Conservation (phyloP, 1,139 yeast species). For the Lodderomyces pseudojiufengensis region DNA sequence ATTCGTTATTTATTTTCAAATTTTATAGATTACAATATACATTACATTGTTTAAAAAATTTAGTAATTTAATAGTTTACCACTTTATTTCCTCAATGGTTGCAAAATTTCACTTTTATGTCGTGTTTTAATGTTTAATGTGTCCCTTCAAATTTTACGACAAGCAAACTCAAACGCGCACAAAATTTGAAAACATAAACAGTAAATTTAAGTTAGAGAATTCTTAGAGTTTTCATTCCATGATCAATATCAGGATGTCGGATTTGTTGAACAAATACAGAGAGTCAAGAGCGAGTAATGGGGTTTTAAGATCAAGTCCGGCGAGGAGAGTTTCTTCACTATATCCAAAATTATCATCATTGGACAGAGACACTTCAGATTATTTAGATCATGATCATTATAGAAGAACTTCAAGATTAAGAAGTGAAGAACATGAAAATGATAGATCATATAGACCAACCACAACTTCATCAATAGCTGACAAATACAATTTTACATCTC, state of each 20-base stretch:
- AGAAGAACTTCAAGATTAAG: neutral
- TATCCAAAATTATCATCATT: constrained; percentile 4
- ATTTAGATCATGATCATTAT: too few species aligned
- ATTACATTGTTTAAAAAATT: too few species aligned
- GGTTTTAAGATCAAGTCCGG: neutral
- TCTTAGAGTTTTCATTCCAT: too few species aligned
- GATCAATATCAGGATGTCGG: constrained; percentile 11
- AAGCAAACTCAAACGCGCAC: neutral
- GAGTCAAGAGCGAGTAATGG: constrained; percentile 3
- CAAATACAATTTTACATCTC: too few species aligned
- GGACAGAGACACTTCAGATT: constrained; percentile 1
- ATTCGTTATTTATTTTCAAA: too few species aligned
- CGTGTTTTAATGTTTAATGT: neutral
- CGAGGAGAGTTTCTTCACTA: neutral
- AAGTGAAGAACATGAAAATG: neutral
- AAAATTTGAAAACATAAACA: constrained; percentile 3
- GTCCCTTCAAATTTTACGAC: neutral
- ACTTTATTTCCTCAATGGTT: neutral
- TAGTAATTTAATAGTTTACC: too few species aligned
- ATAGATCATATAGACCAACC: constrained; percentile 1
- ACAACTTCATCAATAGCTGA: neutral
- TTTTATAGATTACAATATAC: too few species aligned
- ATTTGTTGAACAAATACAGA: constrained; percentile 9
- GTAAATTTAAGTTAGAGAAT: too few species aligned
- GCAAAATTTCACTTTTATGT: neutral